Conservation (phyloP, 108 stramenopile genomes). For the Mediolabrus comicus region DNA sequence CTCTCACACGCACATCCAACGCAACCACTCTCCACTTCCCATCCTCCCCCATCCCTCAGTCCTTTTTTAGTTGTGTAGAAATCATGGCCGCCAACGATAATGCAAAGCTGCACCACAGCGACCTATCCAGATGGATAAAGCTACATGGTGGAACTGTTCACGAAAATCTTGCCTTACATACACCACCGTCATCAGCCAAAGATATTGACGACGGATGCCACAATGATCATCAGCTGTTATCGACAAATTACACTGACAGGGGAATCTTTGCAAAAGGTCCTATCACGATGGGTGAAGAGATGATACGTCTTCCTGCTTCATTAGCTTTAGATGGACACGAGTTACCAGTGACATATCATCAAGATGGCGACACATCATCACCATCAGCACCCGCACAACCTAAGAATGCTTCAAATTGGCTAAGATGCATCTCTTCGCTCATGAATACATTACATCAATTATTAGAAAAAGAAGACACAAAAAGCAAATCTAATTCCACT, state of each 20-base stretch:
- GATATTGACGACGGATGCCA: background rate
- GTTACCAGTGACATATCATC: constrained; percentile 36
- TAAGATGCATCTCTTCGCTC: constrained; percentile 61
- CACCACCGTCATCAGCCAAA: background rate
- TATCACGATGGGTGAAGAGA: constrained; percentile 60
- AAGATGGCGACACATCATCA: background rate
- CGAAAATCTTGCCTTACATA: constrained; percentile 20
- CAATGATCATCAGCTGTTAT: background rate
- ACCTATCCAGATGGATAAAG: constrained; percentile 31
- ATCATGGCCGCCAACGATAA: constrained; percentile 1
- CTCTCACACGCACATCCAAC: no score
- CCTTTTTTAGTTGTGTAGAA: no score
- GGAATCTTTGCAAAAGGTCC: constrained; percentile 56
- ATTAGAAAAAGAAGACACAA: background rate
- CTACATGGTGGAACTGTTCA: constrained; percentile 26
- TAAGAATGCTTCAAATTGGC: constrained; percentile 62
- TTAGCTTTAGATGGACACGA: constrained; percentile 54
- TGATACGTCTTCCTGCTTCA: constrained; percentile 63
- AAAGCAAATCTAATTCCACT: background rate
- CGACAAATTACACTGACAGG: constrained; percentile 25
- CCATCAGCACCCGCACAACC: background rate
- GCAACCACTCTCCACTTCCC: no score
- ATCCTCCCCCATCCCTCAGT: no score
- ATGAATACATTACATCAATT: constrained; percentile 21
- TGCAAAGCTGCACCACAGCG: constrained; percentile 1